Evolutionary conservation across 1,139 yeast genomes (phyloP), one percentile per base, ranked within the genome.

Genomic region (Debaryomyces robertsiae): DNA sequence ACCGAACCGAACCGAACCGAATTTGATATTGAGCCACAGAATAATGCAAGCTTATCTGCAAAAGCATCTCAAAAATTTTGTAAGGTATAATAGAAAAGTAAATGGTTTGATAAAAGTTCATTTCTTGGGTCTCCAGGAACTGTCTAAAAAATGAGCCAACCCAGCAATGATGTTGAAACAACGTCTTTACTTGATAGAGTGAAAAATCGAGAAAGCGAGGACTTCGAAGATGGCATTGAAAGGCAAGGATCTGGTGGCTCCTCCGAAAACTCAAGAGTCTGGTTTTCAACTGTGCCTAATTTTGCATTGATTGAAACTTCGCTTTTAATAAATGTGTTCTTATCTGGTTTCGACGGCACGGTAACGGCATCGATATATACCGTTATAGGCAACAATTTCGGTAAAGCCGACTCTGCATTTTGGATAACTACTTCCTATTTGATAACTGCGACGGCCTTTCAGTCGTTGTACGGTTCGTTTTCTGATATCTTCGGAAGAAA

Each of bases 401-500:
- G 65, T 40, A 66, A 68, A 11, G 63, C 69, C 1, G 56, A 60
- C 23, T 46, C 62, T 38, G 62, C 65, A 11, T 49, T 69, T 4
- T 67, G 73, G 73, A 66, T 69, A 10, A 71, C 73, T 13, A 61
- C 73, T 3, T 63, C 71, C 6, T 70, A 69, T 43, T 46, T 63
- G 31, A 53, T 63, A 38, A 58, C 67, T 9, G 52, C 63, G 11
- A 60, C 67, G 2, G 64, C 65, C 4, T 60, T 60, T 46, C 67
- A 58, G 39, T 64, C 65, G 9, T 46, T 77, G 17, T 78, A 75
- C 45, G 82, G 82, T 9, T 71, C 77, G 36, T 57, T 77, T 13
- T 72, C 79, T 4, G 82, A 77, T 46, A 62, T 79, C n/a, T 61
- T 77, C 29, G 82, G 82, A 1, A 55, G 84, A 39, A 73, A 73